Conservation (phyloP, 177 flowering plant species). For the Vitis hybrid region DNA sequence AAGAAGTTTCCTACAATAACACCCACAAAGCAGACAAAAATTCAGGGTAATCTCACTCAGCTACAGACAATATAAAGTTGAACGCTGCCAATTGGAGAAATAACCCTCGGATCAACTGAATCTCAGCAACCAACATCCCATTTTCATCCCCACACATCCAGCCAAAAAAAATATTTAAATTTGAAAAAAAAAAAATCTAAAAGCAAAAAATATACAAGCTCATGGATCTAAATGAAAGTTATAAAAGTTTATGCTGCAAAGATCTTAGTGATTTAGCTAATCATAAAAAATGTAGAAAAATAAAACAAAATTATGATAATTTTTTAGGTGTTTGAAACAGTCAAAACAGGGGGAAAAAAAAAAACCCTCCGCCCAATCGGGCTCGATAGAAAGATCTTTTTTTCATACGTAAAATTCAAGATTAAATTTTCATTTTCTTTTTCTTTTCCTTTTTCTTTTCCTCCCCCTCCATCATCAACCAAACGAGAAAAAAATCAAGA, state of each 20-base stretch:
- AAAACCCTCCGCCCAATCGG: too few relatives aligned
- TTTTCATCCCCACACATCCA: background rate
- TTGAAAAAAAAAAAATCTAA: background rate
- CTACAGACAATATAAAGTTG: background rate
- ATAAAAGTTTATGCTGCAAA: background rate
- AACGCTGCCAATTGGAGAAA: background rate
- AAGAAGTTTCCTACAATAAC: conserved; percentile 50
- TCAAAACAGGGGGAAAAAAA: too few relatives aligned
- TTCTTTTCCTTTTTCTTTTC: background rate
- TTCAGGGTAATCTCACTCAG: background rate
- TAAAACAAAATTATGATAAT: background rate
- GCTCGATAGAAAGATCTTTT: too few relatives aligned
- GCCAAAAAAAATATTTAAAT: background rate
- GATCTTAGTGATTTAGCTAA: too few relatives aligned
- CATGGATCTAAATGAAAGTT: too few relatives aligned
- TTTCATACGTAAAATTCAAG: too few relatives aligned
- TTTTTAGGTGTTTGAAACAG: too few relatives aligned
- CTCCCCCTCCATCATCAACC: background rate
- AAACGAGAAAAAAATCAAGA: background rate
- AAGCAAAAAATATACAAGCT: too few relatives aligned
- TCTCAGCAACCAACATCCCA: background rate
- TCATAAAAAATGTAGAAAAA: background rate
- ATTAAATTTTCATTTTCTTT: background rate
- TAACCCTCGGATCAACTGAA: background rate
- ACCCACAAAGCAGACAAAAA: background rate